phyloP scores from a whole-genome alignment of 768 basidiomycete species.

The Suillus hirtellus region DNA sequence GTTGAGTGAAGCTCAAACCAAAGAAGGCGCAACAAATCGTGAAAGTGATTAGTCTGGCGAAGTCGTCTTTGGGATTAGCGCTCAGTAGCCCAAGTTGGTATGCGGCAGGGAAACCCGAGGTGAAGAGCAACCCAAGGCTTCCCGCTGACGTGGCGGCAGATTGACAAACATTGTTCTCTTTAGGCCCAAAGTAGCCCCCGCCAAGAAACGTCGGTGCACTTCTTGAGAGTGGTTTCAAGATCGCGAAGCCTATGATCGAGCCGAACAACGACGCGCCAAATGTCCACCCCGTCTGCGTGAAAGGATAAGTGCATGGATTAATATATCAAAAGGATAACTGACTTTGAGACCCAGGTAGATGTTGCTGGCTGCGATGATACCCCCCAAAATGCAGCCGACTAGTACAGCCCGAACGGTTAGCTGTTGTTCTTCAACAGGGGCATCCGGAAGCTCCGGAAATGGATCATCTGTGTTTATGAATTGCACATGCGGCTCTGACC shows the following conservation, averaged over 20 bases:
- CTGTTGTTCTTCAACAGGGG: constrained; percentile 47
- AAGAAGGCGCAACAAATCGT: constrained; percentile 56
- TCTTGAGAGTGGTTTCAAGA: constrained; percentile 55
- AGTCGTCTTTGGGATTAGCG: constrained; percentile 47
- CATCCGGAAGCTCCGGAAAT: constrained; percentile 50
- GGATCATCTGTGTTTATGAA: constrained; percentile 31
- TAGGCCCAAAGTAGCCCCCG: constrained; percentile 61
- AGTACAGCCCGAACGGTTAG: constrained; percentile 50
- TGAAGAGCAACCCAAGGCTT: constrained; percentile 58
- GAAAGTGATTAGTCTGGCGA: constrained; percentile 55
- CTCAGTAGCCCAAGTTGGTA: constrained; percentile 54
- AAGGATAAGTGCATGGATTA: neutral
- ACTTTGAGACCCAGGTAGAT: constrained; percentile 65
- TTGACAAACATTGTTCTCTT: constrained; percentile 45
- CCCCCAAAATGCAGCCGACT: constrained; percentile 49
- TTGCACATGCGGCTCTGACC: neutral
- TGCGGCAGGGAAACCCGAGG: constrained; percentile 58
- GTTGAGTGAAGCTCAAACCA: constrained; percentile 67
- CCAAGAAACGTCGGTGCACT: constrained; percentile 43
- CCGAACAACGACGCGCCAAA: constrained; percentile 66
- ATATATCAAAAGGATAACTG: neutral
- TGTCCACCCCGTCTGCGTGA: constrained; percentile 51
- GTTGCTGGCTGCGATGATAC: constrained; percentile 58
- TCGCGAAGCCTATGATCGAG: constrained; percentile 40
- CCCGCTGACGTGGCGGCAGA: constrained; percentile 42